Evolutionary conservation across 345 rosid genomes (phyloP).

Genomic region (Melaleuca alternifolia): DNA sequence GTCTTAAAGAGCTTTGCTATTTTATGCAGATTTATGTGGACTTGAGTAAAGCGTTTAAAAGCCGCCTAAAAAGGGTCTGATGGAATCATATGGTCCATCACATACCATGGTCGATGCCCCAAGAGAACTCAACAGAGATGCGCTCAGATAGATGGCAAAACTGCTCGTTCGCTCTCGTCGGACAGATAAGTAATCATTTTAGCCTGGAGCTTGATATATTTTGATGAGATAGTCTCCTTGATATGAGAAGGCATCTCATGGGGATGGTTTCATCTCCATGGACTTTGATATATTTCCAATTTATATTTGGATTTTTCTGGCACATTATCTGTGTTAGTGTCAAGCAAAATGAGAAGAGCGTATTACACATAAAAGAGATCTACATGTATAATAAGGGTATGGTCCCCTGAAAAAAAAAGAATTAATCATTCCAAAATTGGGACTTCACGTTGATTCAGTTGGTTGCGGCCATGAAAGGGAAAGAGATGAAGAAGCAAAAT

Average conservation of each 20-base stretch:
- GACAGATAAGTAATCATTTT: neutral
- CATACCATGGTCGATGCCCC: conserved; percentile 43
- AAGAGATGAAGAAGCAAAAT: neutral
- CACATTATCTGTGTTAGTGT: neutral
- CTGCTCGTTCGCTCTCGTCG: neutral
- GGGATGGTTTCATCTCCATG: neutral
- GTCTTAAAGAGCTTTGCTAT: neutral
- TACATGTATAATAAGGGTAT: neutral
- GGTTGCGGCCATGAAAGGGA: neutral
- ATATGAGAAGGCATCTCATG: neutral
- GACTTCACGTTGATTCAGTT: neutral
- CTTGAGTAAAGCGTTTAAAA: conserved; percentile 57
- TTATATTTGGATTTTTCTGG: neutral
- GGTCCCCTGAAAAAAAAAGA: neutral
- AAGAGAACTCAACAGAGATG: conserved; percentile 34
- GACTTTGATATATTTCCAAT: neutral
- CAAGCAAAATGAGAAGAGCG: neutral
- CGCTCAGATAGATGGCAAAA: conserved; percentile 32
- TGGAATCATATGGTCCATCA: conserved; percentile 68
- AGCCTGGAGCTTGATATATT: neutral
- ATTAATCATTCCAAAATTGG: neutral
- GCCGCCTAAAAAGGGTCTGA: conserved; percentile 75
- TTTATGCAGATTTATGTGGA: conserved; percentile 52
- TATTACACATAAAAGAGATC: no score
- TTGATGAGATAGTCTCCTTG: neutral